Conservation (phyloP, 2,329 filamentous ascomycete genomes). For the Alternaria panax region DNA sequence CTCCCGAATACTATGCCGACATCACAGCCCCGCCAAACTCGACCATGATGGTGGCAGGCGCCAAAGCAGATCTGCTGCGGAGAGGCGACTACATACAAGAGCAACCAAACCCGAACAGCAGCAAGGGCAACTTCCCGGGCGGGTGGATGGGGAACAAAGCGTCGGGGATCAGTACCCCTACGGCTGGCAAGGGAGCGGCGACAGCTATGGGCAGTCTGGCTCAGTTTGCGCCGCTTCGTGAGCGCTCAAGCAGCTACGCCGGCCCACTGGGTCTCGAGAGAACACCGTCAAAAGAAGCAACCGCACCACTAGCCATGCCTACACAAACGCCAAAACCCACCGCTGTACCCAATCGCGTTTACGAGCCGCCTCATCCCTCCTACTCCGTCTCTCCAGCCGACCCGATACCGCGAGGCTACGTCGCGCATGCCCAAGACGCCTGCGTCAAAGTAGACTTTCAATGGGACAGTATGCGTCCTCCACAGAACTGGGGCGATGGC, state of each 20-base stretch:
- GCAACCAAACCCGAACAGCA: constrained; percentile 48
- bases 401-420: constrained; percentile 85
- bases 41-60: constrained; percentile 83
- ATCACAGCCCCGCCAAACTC: constrained; percentile 90
- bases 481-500: constrained; percentile 84
- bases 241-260: constrained; percentile 56
- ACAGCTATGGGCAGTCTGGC: constrained; percentile 47
- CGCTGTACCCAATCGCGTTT: constrained; percentile 53
- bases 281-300: constrained; percentile 38
- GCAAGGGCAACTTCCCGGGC: constrained; percentile 61
- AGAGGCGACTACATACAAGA: constrained; percentile 70
- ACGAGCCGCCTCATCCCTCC: constrained; percentile 77
- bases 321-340: constrained; percentile 24
- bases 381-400: constrained; percentile 84
- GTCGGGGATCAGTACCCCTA: constrained; percentile 21
- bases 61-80: constrained; percentile 85
- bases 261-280: constrained; percentile 26
- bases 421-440: constrained; percentile 86
- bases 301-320: constrained; percentile 22
- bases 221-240: constrained; percentile 51
- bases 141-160: constrained; percentile 60
- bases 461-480: constrained; percentile 88
- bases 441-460: constrained; percentile 90
- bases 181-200: constrained; percentile 30
- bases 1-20: constrained; percentile 89